phyloP scores from a whole-genome alignment of 768 basidiomycete genomes.

The Postia placenta region DNA sequence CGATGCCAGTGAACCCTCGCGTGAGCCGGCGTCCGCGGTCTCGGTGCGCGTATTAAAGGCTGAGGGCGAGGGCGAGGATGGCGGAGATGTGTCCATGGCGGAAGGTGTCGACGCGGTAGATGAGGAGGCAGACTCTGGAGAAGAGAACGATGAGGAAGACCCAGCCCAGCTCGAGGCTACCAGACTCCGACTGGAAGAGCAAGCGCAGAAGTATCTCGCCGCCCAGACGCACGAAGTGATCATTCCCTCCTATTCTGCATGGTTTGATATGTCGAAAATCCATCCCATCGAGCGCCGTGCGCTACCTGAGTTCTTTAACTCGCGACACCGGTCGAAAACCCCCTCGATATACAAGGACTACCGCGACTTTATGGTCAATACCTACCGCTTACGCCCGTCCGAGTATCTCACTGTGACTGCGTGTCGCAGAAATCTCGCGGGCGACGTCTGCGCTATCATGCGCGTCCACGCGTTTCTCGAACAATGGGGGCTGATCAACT shows the following conservation, averaged over 20 bases:
- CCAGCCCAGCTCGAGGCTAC: constrained; percentile 79
- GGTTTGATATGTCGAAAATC: constrained; percentile 96
- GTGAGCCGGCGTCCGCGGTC: constrained; percentile 26
- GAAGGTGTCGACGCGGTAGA: constrained; percentile 76
- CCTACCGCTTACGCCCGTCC: constrained; percentile 86
- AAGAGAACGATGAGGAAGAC: constrained; percentile 83
- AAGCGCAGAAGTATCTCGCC: constrained; percentile 90
- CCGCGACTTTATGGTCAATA: constrained; percentile 99
- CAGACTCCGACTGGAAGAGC: constrained; percentile 73
- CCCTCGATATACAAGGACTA: constrained; percentile 99
- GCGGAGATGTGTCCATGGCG: constrained; percentile 75
- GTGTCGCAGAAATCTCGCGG: constrained; percentile 91
- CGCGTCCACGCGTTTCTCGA: constrained; percentile 97
- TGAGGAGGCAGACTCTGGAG: constrained; percentile 71
- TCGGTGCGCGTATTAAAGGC: constrained; percentile 32
- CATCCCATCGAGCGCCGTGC: constrained; percentile 89
- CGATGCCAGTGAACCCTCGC: constrained; percentile 26
- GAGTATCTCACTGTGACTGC: constrained; percentile 98
- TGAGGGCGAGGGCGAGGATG: constrained; percentile 60
- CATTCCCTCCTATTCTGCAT: constrained; percentile 94
- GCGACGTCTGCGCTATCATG: constrained; percentile 98
- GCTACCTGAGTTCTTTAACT: constrained; percentile 97
- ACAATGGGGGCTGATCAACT: constrained; percentile 98
- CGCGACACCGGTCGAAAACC: constrained; percentile 90
- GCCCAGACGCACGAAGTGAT: constrained; percentile 96